Percentiles rank a stretch among this genome's conserved stretches.
phyloP scores from a whole-genome alignment of 1,139 yeast genomes.

The Geotrichum klebahnii region DNA sequence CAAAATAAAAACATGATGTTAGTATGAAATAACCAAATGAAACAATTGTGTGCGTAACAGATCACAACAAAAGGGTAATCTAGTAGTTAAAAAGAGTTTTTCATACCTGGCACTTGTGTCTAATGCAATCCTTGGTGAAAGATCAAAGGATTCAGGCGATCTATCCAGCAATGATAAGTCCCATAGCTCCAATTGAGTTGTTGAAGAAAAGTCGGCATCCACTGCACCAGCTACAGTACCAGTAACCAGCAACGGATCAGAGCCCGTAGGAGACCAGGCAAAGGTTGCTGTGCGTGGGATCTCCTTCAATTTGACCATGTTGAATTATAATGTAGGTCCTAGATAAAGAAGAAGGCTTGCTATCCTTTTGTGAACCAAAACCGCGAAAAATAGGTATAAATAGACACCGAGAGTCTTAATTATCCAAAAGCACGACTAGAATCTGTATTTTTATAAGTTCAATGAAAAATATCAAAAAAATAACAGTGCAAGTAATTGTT shows the following conservation, averaged over 20 bases:
- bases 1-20: constrained; percentile 6
- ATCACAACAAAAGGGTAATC: neutral
- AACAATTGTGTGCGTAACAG: neutral
- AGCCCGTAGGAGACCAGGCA: constrained; percentile 81
- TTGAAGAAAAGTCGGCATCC: constrained; percentile 78
- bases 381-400: neutral
- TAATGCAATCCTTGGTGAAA: constrained; percentile 54
- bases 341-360: neutral
- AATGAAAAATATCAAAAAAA: neutral
- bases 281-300: constrained; percentile 83
- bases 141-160: constrained; percentile 37
- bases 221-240: constrained; percentile 95
- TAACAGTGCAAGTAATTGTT: constrained; percentile 1
- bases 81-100: neutral
- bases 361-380: constrained; percentile 9
- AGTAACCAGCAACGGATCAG: constrained; percentile 71
- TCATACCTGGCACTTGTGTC: constrained; percentile 44
- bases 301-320: constrained; percentile 81
- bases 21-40: neutral
- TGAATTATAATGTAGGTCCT: constrained; percentile 2
- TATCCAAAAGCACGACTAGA: neutral
- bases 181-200: constrained; percentile 75
- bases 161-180: constrained; percentile 53
- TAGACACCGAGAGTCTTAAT: neutral
- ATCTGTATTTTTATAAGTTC: neutral